Conservation (phyloP, 2,329 filamentous ascomycete genomes). For the Zymoseptoria pseudotritici region DNA sequence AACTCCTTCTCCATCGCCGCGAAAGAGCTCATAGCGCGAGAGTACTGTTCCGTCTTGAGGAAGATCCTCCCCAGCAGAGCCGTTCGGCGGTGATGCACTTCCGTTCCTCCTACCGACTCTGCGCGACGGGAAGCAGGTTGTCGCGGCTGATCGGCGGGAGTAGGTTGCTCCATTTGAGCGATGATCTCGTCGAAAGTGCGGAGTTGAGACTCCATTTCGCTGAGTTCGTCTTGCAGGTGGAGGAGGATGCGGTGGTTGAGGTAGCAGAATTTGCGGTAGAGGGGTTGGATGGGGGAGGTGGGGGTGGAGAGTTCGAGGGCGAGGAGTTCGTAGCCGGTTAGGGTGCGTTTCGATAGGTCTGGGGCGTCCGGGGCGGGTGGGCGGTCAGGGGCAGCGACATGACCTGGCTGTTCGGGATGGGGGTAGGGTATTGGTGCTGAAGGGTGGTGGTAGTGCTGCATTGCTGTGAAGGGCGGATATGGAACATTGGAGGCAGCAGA, state of each 20-base stretch:
- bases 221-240: slow-evolving; percentile 77
- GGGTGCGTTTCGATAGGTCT: slow-evolving; percentile 22
- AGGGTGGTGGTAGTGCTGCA: slow-evolving; percentile 24
- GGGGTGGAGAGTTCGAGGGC: slow-evolving; percentile 46
- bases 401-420: slow-evolving; percentile 6
- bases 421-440: slow-evolving; percentile 12
- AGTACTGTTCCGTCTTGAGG: slow-evolving; percentile 61
- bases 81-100: slow-evolving; percentile 54
- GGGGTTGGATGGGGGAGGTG: slow-evolving; percentile 39
- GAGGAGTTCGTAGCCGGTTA: slow-evolving; percentile 55
- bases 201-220: slow-evolving; percentile 72
- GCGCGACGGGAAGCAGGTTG: slow-evolving; percentile 53
- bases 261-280: slow-evolving; percentile 76
- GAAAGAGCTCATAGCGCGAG: slow-evolving; percentile 54
- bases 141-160: slow-evolving; percentile 12
- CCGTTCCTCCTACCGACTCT: slow-evolving; percentile 48
- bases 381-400: slow-evolving; percentile 10
- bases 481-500: slow-evolving; percentile 16
- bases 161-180: slow-evolving; percentile 28
- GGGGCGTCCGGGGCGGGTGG: slow-evolving; percentile 27
- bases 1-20: slow-evolving; percentile 46
- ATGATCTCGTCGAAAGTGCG: slow-evolving; percentile 58
- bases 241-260: slow-evolving; percentile 77
- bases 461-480: slow-evolving; percentile 20
- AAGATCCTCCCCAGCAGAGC: slow-evolving; percentile 57